Percentiles rank a stretch among this genome's conserved stretches.
Conservation (phyloP, 1,284 basidiomycete species). For the Malassezia pachydermatis region DNA sequence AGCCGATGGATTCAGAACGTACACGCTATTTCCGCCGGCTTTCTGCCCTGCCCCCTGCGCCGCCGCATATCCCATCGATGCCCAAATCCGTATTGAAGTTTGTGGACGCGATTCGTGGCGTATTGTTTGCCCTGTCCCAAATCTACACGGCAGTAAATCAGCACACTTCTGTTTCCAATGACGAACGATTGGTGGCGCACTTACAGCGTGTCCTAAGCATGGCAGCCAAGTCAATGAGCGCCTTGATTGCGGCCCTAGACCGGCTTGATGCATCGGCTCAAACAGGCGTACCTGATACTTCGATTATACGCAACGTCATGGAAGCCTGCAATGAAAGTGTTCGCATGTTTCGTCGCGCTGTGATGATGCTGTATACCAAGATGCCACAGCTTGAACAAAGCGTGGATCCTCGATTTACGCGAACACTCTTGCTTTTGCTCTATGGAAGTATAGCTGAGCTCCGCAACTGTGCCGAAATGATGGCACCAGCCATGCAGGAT, state of each 20-base stretch:
- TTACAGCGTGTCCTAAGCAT: conserved; percentile 48
- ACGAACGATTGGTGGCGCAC: conserved; percentile 59
- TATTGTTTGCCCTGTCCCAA: conserved; percentile 85
- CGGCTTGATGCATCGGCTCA: conserved; percentile 77
- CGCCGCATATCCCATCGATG: conserved; percentile 58
- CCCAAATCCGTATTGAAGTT: conserved; percentile 64
- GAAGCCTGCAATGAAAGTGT: conserved; percentile 77
- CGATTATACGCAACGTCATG: conserved; percentile 66
- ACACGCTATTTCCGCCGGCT: conserved; percentile 81
- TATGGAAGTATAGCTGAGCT: conserved; percentile 86
- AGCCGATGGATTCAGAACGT: conserved; percentile 55
- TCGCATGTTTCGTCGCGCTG: conserved; percentile 72
- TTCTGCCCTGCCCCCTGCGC: conserved; percentile 60
- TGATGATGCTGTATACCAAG: conserved; percentile 70
- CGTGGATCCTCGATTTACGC: conserved; percentile 75
- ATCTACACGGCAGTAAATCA: conserved; percentile 81
- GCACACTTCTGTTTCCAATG: conserved; percentile 72
- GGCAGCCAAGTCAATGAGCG: conserved; percentile 68
- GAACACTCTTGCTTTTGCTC: conserved; percentile 75
- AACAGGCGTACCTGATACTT: conserved; percentile 59
- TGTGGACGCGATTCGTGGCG: conserved; percentile 76
- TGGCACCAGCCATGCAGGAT: conserved; percentile 63
- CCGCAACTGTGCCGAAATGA: conserved; percentile 68
- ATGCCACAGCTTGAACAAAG: conserved; percentile 59
- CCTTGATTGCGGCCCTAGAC: conserved; percentile 78